A percentile compares a stretch with the other conserved stretches of the same genome.
Conservation (phyloP, 2,329 filamentous ascomycete genomes). For the Sordariomycetes sp. region DNA sequence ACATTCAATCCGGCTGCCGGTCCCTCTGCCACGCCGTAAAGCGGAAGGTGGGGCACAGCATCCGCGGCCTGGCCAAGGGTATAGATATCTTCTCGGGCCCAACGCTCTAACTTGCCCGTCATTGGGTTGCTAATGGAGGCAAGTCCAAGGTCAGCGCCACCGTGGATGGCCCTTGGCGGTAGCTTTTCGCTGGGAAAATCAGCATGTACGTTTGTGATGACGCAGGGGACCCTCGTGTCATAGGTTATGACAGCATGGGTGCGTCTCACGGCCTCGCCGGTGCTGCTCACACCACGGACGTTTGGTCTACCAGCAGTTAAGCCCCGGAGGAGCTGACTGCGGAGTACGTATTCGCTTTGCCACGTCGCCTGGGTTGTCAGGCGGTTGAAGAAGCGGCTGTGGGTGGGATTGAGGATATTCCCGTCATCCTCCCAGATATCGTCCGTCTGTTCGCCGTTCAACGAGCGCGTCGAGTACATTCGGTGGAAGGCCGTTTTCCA, state of each 20-base stretch:
- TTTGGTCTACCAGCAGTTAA: slow-evolving; percentile 72
- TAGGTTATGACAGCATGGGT: slow-evolving; percentile 70
- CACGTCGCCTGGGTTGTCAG: slow-evolving; percentile 79
- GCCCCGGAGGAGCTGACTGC: slow-evolving; percentile 72
- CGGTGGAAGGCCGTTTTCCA: slow-evolving; percentile 90
- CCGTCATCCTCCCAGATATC: slow-evolving; percentile 18
- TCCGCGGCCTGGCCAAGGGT: slow-evolving; percentile 68
- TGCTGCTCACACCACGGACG: slow-evolving; percentile 26
- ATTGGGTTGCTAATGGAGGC: slow-evolving; percentile 74
- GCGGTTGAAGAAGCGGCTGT: slow-evolving; percentile 68
- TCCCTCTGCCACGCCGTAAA: slow-evolving; percentile 68
- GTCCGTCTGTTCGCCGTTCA: slow-evolving; percentile 10
- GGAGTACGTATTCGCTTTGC: slow-evolving; percentile 88
- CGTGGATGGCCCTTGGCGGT: slow-evolving; percentile 69
- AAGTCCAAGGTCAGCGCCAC: slow-evolving; percentile 62
- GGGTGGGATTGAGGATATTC: slow-evolving; percentile 44
- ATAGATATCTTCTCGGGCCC: slow-evolving; percentile 68
- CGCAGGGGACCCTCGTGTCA: slow-evolving; percentile 68
- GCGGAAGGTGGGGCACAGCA: slow-evolving; percentile 55
- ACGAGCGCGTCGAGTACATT: slow-evolving; percentile 41
- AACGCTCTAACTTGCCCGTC: slow-evolving; percentile 62
- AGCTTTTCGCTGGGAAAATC: slow-evolving; percentile 62
- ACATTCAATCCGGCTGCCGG: slow-evolving; percentile 70
- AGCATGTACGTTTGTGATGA: slow-evolving; percentile 69
- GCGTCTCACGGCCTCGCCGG: slow-evolving; percentile 43